These are phyloP conservation scores for Hypericum androsaemum DNA, from an alignment of 345 rosid genomes.

Conservation along the genomic window DNA sequence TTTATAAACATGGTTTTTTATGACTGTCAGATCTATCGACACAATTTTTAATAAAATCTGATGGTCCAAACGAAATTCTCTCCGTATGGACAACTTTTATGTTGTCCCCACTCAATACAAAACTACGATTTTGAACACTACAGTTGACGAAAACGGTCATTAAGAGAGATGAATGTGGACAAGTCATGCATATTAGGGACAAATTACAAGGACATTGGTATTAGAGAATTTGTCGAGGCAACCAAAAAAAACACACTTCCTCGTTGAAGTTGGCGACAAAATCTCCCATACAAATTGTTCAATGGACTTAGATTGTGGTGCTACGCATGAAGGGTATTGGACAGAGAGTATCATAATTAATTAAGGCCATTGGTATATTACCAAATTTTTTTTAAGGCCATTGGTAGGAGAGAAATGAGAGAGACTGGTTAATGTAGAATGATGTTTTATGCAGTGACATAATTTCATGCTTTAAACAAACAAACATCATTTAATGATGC, in stretches of 20 bases:
- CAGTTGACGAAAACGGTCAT: background rate
- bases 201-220: conserved; percentile 21
- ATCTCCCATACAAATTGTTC: conserved; percentile 22
- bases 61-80: too few relatives aligned
- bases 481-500: too few relatives aligned
- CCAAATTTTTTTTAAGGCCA: too few relatives aligned
- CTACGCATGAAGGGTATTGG: conserved; percentile 24
- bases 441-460: too few relatives aligned
- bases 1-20: too few relatives aligned
- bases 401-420: conserved; percentile 7
- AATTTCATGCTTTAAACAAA: too few relatives aligned
- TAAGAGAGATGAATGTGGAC: conserved; percentile 34
- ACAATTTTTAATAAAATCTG: too few relatives aligned
- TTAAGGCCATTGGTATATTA: conserved; percentile 13
- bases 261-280: background rate
- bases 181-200: conserved; percentile 12
- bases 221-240: conserved; percentile 7
- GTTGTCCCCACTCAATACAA: too few relatives aligned
- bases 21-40: too few relatives aligned
- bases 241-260: background rate
- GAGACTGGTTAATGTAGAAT: too few relatives aligned
- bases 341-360: conserved; percentile 9
- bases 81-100: too few relatives aligned
- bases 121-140: too few relatives aligned
- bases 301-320: conserved; percentile 36